A percentile compares a stretch with the other conserved stretches of the same genome.
These are phyloP conservation scores for Debaryomyces sp. DNA, from an alignment of 1,139 yeast species.

Conservation along the genomic window DNA sequence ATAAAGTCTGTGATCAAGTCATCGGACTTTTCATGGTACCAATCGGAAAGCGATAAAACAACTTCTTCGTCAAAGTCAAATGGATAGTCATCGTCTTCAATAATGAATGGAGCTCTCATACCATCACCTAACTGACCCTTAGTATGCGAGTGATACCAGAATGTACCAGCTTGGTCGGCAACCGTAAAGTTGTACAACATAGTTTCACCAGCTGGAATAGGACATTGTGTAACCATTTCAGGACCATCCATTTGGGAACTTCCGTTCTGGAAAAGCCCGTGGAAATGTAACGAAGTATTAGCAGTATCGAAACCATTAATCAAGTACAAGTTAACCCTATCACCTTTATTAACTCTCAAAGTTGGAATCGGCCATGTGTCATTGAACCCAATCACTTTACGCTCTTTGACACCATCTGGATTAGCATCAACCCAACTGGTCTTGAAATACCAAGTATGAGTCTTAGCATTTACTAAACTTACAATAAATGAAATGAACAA, in stretches of 20 bases:
- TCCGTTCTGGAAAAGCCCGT: slow-evolving; percentile 69
- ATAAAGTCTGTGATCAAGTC: slow-evolving; percentile 51
- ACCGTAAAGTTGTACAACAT: slow-evolving; percentile 68
- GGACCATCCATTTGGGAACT: slow-evolving; percentile 76
- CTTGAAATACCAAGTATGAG: slow-evolving; percentile 56
- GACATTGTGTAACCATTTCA: slow-evolving; percentile 76
- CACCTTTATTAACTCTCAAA: slow-evolving; percentile 64
- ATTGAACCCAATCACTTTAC: slow-evolving; percentile 66
- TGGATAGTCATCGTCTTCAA: slow-evolving; percentile 60
- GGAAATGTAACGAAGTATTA: slow-evolving; percentile 73
- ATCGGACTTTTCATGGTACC: slow-evolving; percentile 58
- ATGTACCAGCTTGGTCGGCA: slow-evolving; percentile 68
- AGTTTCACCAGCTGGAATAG: slow-evolving; percentile 67
- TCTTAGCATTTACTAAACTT: slow-evolving; percentile 34
- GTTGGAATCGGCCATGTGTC: slow-evolving; percentile 76
- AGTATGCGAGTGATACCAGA: slow-evolving; percentile 84
- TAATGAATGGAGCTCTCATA: slow-evolving; percentile 67
- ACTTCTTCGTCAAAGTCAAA: slow-evolving; percentile 67
- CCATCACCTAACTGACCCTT: slow-evolving; percentile 81
- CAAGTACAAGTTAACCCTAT: slow-evolving; percentile 58
- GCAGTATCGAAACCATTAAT: slow-evolving; percentile 57
- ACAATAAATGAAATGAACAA: slow-evolving; percentile 14
- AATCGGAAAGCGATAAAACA: slow-evolving; percentile 57
- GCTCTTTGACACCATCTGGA: slow-evolving; percentile 61
- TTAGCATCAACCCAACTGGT: slow-evolving; percentile 59